Evolutionary conservation across 371 early-diverging fungal genomes (phyloP).

Genomic region (Zychaea mexicana): DNA sequence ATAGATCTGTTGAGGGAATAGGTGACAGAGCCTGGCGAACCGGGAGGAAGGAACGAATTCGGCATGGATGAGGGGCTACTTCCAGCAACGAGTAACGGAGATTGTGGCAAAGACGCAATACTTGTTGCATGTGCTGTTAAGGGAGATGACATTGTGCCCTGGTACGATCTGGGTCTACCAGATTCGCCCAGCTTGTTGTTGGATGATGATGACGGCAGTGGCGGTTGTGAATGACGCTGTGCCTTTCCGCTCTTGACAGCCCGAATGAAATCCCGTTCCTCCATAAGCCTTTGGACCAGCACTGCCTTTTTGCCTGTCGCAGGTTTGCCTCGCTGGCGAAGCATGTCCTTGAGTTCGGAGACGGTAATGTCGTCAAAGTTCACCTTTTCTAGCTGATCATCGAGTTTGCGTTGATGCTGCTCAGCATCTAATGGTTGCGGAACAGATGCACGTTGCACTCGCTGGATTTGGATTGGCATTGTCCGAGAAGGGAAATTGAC

Average conservation of each 20-base stretch:
- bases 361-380: conserved; percentile 82
- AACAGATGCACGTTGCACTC: conserved; percentile 17
- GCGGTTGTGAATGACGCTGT: conserved; percentile 28
- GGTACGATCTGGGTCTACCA: conserved; percentile 23
- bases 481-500: conserved; percentile 26
- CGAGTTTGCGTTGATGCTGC: conserved; percentile 56
- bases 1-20: conserved; percentile 26
- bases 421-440: conserved; percentile 42
- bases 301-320: conserved; percentile 77
- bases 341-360: conserved; percentile 74
- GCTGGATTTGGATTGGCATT: conserved; percentile 31
- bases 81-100: conserved; percentile 18
- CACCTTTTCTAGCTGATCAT: conserved; percentile 65
- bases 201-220: conserved; percentile 15
- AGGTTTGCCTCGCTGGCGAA: conserved; percentile 70
- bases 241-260: conserved; percentile 17
- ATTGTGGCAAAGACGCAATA: conserved; percentile 9
- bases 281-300: conserved; percentile 26
- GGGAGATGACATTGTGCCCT: conserved; percentile 18
- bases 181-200: conserved; percentile 9
- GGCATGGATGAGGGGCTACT: conserved; percentile 13
- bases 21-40: conserved; percentile 16
- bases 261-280: conserved; percentile 38
- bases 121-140: conserved; percentile 10
- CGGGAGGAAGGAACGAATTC: conserved; percentile 11